Base-by-base conservation (phyloP, 352 stramenopile genomes). In the Phytophthora tubulina region DNA sequence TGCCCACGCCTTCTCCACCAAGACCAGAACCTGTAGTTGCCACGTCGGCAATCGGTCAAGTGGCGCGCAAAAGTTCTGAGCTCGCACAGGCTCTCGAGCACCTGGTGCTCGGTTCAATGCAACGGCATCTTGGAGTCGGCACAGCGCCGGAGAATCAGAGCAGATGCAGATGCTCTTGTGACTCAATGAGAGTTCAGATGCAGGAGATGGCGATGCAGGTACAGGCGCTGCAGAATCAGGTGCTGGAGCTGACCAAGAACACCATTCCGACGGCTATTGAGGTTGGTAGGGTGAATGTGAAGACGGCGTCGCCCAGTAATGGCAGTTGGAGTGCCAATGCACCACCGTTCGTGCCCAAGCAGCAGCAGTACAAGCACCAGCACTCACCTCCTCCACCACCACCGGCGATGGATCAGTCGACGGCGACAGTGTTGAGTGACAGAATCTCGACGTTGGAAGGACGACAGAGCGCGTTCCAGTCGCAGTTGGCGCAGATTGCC, bases 391-490 rank as follows among this genome's bases (percentile, higher is more conserved):
- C 63, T n/a, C 13, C 69, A 39, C 54, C 56, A 17, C 15, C 35
- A 9, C 0, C 57, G 1, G 58, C 21, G 21, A 27, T 80, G 41
- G 73, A 80, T 10, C 32, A 36, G 27, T 50, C 59, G 6, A 74
- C 60, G 1, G 74, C 61, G 10, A 89, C 79, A n/a, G 78, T 80
- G 4, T 67, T 92, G 55, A 90, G 76, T 56, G 88, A 93, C 62
- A 77, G 86, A 45, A 86, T 95, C 30, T 95, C 87, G 53, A 95
- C 87, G n/a, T 63, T 95, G 4, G 87, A 95, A 68, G 87, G 87
- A 9, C 83, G 87, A 33, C 87, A 95, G 63, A 93, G 84, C 38
- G 85, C 87, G 46, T 95, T 95, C 70, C 87, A 95, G 81, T 95
- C 87, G 41, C 87, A 95, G 48, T 57, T 95, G n/a, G 87, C 87